These are phyloP conservation scores for Ophioceras dolichostomum DNA, from an alignment of 2,329 filamentous ascomycete genomes.

Conservation along the genomic window DNA sequence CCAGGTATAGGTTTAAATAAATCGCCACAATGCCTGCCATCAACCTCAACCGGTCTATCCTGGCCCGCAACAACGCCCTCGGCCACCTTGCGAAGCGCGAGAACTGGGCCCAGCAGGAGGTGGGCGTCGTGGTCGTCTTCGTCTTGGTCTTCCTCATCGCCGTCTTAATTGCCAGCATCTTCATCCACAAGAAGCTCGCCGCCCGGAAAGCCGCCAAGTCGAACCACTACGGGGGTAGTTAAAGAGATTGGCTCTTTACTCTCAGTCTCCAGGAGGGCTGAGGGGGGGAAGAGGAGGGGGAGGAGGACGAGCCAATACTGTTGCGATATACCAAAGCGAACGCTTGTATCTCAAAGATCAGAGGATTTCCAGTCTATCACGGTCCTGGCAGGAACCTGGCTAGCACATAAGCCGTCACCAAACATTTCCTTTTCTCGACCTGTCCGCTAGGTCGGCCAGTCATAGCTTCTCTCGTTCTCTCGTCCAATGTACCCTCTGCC, in stretches of 20 bases:
- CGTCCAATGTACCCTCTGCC: too few species aligned
- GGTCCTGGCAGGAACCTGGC: too few species aligned
- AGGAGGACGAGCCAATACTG: neutral
- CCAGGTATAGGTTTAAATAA: neutral
- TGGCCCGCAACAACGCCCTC: neutral
- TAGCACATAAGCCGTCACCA: too few species aligned
- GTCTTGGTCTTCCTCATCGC: constrained; percentile 44
- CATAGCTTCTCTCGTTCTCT: too few species aligned
- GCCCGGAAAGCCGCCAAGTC: constrained; percentile 16
- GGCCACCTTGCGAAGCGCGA: constrained; percentile 5
- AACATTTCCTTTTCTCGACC: too few species aligned
- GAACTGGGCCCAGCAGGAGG: constrained; percentile 44
- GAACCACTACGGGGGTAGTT: too few species aligned
- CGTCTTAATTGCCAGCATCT: constrained; percentile 34
- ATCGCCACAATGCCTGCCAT: constrained; percentile 2
- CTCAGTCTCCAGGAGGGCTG: neutral
- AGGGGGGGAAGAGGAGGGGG: neutral
- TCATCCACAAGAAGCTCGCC: constrained; percentile 23
- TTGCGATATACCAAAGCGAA: neutral
- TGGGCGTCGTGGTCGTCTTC: constrained; percentile 51
- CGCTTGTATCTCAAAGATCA: too few species aligned
- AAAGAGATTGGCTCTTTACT: too few species aligned
- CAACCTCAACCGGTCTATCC: neutral
- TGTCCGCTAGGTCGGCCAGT: too few species aligned
- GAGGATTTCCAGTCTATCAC: too few species aligned